Percentiles rank a stretch among this genome's conserved stretches.
Evolutionary conservation across 208 protist genomes (phyloP).

Genomic region (Wallacemonas sp.): DNA sequence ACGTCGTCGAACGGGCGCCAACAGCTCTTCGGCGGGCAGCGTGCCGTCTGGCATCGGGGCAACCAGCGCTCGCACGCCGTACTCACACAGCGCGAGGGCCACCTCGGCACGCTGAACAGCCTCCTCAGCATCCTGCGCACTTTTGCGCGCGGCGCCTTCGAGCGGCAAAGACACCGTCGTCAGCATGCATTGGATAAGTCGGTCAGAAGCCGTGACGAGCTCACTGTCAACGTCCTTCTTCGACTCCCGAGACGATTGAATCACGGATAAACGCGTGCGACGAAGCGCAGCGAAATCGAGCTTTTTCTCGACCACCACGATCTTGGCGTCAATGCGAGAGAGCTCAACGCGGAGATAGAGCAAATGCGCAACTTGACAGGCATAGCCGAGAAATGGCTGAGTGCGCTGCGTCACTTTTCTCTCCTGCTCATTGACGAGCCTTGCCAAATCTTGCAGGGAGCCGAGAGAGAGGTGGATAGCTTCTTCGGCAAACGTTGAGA

Average conservation of each 20-base stretch:
- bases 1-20: background rate
- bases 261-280: conserved; percentile 62
- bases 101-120: conserved; percentile 24
- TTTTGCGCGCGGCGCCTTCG: conserved; percentile 49
- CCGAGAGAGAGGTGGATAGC: conserved; percentile 66
- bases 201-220: conserved; percentile 56
- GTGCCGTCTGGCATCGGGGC: conserved; percentile 6
- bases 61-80: conserved; percentile 10
- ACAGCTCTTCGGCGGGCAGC: conserved; percentile 1
- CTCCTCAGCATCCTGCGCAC: conserved; percentile 22
- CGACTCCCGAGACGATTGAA: conserved; percentile 78
- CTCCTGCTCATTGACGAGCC: conserved; percentile 42
- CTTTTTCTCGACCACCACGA: conserved; percentile 76
- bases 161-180: conserved; percentile 48
- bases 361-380: conserved; percentile 73
- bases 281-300: conserved; percentile 71
- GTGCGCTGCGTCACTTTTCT: conserved; percentile 13
- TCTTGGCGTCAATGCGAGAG: conserved; percentile 75
- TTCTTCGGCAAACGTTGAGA: conserved; percentile 87
- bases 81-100: conserved; percentile 25
- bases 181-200: conserved; percentile 58
- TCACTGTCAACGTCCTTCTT: conserved; percentile 83
- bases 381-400: conserved; percentile 13
- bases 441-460: conserved; percentile 58
- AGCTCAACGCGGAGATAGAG: conserved; percentile 75